Evolutionary conservation across 2,329 filamentous ascomycete species (phyloP).

Genomic region (Pseudogymnoascus destructans): DNA sequence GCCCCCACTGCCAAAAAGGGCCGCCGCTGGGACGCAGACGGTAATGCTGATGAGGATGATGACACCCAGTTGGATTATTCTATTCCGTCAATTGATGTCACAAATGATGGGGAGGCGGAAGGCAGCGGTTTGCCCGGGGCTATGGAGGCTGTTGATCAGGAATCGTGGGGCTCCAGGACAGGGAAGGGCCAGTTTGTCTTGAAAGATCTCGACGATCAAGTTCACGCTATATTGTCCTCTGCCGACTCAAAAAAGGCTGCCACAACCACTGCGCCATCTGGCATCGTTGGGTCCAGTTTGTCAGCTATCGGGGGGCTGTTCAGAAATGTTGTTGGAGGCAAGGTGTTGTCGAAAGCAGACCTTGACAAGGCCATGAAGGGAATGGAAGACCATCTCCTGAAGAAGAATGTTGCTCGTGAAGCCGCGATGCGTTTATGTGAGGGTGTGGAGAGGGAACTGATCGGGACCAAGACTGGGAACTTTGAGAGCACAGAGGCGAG

Average conservation of each 20-base stretch:
- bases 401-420: constrained; percentile 93
- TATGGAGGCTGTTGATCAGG: constrained; percentile 62
- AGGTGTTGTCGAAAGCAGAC: constrained; percentile 78
- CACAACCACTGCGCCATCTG: constrained; percentile 34
- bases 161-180: constrained; percentile 74
- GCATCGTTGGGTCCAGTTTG: constrained; percentile 66
- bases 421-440: constrained; percentile 84
- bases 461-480: constrained; percentile 80
- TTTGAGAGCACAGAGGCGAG: constrained; percentile 82
- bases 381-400: constrained; percentile 88
- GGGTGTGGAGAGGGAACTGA: constrained; percentile 76
- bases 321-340: constrained; percentile 88
- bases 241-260: constrained; percentile 53
- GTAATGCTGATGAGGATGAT: constrained; percentile 67
- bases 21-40: constrained; percentile 85
- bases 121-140: constrained; percentile 39
- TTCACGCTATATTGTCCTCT: constrained; percentile 73
- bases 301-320: constrained; percentile 80
- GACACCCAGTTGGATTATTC: constrained; percentile 82
- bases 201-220: constrained; percentile 85
- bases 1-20: constrained; percentile 61
- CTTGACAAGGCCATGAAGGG: constrained; percentile 85
- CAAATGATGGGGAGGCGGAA: constrained; percentile 36
- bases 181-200: constrained; percentile 86
- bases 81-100: constrained; percentile 38